Conservation (phyloP, 139 green algal species). For the Parachlorella kessleri region DNA sequence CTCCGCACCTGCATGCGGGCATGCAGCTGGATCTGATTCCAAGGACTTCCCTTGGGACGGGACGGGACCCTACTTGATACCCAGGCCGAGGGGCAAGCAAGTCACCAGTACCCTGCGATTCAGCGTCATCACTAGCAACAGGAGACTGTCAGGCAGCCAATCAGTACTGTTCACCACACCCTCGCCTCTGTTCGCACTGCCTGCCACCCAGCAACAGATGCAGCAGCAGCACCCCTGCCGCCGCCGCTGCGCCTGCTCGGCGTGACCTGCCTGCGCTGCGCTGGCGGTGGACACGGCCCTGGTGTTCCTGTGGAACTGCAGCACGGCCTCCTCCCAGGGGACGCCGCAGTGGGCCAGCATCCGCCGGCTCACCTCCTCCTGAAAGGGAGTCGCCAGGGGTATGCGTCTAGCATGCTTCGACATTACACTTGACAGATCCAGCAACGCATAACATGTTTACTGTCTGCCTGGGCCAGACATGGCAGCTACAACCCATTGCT, state of each 20-base stretch:
- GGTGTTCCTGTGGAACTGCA: conserved; percentile 53
- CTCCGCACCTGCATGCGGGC: conserved; percentile 73
- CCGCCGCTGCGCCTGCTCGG: background rate
- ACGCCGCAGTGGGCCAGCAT: conserved; percentile 62
- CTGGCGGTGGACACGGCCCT: conserved; percentile 71
- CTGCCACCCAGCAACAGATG: background rate
- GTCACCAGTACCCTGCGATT: too few species aligned
- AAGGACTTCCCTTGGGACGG: too few species aligned
- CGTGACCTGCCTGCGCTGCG: conserved; percentile 55
- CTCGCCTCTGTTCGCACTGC: too few species aligned
- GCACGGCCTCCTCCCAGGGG: conserved; percentile 54
- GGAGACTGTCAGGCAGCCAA: too few species aligned
- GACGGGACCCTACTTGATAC: too few species aligned
- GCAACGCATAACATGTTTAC: background rate
- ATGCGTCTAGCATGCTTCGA: too few species aligned
- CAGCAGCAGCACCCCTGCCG: background rate
- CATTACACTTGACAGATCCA: background rate
- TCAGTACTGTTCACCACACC: too few species aligned
- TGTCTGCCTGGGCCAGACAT: background rate
- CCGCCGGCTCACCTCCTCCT: conserved; percentile 18
- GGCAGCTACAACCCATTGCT: background rate
- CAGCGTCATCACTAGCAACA: too few species aligned
- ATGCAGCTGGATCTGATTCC: too few species aligned
- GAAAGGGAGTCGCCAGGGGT: background rate
- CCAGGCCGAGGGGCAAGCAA: too few species aligned